A percentile compares a stretch with the other conserved stretches of the same genome.
Conservation (phyloP, 1,284 basidiomycete species). For the Mycosarcoma maydis region DNA sequence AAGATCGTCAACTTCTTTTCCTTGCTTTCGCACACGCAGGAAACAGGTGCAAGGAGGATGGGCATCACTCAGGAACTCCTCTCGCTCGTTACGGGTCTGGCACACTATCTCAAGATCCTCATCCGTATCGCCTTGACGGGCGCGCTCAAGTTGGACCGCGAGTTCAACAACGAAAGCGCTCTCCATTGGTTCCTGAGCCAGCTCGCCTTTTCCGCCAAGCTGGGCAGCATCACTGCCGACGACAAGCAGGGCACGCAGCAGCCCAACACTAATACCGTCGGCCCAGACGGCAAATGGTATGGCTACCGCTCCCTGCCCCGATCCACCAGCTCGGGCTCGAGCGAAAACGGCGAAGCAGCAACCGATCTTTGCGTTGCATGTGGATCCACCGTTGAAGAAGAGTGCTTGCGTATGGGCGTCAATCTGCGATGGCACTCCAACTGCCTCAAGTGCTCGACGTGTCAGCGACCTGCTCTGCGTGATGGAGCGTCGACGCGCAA, state of each 20-base stretch:
- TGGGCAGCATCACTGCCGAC: constrained; percentile 37
- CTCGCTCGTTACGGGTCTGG: constrained; percentile 96
- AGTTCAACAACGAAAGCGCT: constrained; percentile 81
- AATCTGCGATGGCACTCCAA: constrained; percentile 95
- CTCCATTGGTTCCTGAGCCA: constrained; percentile 91
- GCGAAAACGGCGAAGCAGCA: constrained; percentile 65
- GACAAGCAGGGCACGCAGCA: constrained; percentile 53
- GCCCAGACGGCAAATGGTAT: constrained; percentile 53
- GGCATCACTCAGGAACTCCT: constrained; percentile 97
- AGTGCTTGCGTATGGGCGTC: constrained; percentile 90
- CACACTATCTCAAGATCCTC: constrained; percentile 98
- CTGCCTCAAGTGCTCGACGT: constrained; percentile 83
- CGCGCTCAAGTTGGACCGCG: constrained; percentile 91
- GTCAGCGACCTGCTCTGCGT: constrained; percentile 69
- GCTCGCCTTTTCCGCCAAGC: constrained; percentile 81
- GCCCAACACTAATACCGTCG: constrained; percentile 36
- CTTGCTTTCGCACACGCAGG: constrained; percentile 92
- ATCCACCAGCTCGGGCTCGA: constrained; percentile 44
- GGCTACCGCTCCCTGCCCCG: constrained; percentile 62
- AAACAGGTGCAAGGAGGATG: constrained; percentile 86
- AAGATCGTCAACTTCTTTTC: constrained; percentile 99
- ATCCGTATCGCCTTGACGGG: constrained; percentile 97
- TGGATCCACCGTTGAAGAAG: constrained; percentile 91
- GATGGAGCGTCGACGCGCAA: constrained; percentile 36
- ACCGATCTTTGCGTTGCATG: constrained; percentile 91